A percentile compares a stretch with the other conserved stretches of the same genome.
phyloP scores from a whole-genome alignment of 352 stramenopile species.

The Phytopythium sindhum region DNA sequence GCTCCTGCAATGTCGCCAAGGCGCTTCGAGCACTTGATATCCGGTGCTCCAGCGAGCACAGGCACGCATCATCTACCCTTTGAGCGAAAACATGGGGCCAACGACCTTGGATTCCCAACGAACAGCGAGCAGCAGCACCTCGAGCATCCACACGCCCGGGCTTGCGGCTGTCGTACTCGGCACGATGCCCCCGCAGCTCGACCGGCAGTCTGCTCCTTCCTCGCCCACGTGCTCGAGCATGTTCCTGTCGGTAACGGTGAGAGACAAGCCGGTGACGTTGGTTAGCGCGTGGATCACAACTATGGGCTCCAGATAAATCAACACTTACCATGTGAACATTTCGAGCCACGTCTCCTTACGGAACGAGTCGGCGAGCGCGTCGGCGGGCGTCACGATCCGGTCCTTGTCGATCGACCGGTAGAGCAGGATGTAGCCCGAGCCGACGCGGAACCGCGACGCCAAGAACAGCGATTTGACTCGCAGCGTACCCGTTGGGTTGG shows the following conservation, averaged over 20 bases:
- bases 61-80: no score
- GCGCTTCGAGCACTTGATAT: neutral
- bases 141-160: conserved; percentile 59
- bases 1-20: neutral
- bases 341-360: conserved; percentile 43
- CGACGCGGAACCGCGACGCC: conserved; percentile 34
- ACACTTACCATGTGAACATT: conserved; percentile 49
- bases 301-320: neutral
- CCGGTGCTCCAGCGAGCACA: no score
- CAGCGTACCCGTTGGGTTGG: conserved; percentile 12
- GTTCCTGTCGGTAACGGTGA: conserved; percentile 23
- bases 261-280: neutral
- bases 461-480: conserved; percentile 49
- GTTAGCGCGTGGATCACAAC: neutral
- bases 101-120: conserved; percentile 55
- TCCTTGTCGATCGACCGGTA: conserved; percentile 39
- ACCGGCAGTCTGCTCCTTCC: conserved; percentile 23
- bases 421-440: conserved; percentile 38
- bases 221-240: conserved; percentile 36
- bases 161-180: conserved; percentile 32
- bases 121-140: conserved; percentile 56
- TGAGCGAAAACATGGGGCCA: conserved; percentile 35
- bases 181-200: conserved; percentile 52
- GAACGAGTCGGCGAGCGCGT: conserved; percentile 4
- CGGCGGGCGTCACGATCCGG: conserved; percentile 11